Evolutionary conservation across 2,329 filamentous ascomycete genomes (phyloP), one percentile per base, ranked within the genome.

Genomic region (Tolypocladium tropicale): DNA sequence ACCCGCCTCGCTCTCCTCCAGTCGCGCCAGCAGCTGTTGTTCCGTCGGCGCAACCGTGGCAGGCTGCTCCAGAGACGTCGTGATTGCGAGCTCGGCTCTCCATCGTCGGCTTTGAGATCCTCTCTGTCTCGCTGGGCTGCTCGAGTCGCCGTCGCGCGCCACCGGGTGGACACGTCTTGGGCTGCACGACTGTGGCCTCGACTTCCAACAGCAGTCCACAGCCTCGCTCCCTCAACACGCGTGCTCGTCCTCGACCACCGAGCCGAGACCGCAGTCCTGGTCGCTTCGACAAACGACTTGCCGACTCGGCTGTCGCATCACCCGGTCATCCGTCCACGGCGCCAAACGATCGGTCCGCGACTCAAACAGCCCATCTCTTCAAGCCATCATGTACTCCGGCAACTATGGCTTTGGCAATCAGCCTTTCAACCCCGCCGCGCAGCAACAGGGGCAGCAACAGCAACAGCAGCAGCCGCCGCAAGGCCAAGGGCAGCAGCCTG

Each of bases 371-470:
- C 46, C 7, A 14, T 2, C 46, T 18, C 12, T 49, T 25, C 46
- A 25, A 32, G 25, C 57, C 43, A 71, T 70, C 73, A 82, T 82
- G 79, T 82, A 82, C 71, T 73, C 74, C 66, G 70, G 74, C 67
- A 77, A 76, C 65, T 82, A 80, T 72, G 77, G 76, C 66, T 81
- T 78, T 69, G 73, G 75, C 69, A 75, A 76, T 69, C 74, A 71
- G 63, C 75, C 75, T 65, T 76, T 76, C 65, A 74, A 74, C 67
- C 80, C 75, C 72, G 64, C 68, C 75, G 70, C 76, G 32, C 68
- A 69, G 68, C 75, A 73, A 64, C 68, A 76, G 69, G 76, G 77
- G 67, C 73, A 75, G 72, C 68, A 68, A 63, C 62, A 61, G 6
- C 63, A 63, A 32, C 74, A 74, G 68, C 74, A 75, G 70, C 75